phyloP scores from a whole-genome alignment of 139 green algal species.

The Trebouxia sp. region DNA sequence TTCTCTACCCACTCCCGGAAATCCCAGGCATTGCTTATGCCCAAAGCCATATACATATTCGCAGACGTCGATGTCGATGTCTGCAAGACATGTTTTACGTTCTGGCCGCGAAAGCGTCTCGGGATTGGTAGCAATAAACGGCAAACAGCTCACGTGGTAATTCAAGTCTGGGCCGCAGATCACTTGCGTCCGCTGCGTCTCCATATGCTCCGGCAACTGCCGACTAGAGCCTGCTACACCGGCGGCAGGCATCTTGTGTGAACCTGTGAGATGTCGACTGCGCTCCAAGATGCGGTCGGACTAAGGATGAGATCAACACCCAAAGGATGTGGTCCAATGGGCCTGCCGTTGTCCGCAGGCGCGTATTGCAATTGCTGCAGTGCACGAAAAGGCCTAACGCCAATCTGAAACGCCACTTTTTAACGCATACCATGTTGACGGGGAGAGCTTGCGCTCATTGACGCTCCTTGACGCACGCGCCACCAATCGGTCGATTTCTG shows the following conservation, averaged over 20 bases:
- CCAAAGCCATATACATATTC: conserved; percentile 65
- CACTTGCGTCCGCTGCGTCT: conserved; percentile 65
- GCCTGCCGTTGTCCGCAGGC: no score
- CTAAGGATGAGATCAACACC: no score
- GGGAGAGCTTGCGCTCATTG: no score
- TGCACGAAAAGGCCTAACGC: no score
- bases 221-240: not conserved
- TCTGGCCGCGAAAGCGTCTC: not conserved
- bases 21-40: conserved; percentile 80
- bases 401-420: no score
- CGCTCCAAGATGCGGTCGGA: no score
- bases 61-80: conserved; percentile 69
- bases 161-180: conserved; percentile 75
- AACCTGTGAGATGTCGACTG: no score
- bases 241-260: conserved; percentile 2
- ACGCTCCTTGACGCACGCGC: no score
- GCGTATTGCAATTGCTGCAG: no score
- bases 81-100: conserved; percentile 41
- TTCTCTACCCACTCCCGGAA: conserved; percentile 67
- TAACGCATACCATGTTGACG: no score
- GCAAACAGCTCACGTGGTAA: conserved; percentile 63
- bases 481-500: no score
- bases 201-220: conserved; percentile 56
- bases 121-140: not conserved
- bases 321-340: no score